phyloP scores from a whole-genome alignment of 306 rosid genomes.

The Pterocarpus santalinus region DNA sequence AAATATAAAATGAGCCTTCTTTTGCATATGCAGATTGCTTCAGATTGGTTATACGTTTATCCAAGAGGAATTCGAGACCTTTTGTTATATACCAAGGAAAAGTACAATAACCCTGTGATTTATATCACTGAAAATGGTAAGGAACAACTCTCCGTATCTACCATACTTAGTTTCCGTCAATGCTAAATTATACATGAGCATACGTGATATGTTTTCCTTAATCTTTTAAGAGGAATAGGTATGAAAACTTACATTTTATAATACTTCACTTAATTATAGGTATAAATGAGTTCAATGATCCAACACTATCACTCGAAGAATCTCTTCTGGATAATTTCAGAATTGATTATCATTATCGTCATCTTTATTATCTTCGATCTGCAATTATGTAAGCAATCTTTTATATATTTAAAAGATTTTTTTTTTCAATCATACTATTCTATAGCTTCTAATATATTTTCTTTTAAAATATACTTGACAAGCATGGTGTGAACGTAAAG shows the following conservation, averaged over 20 bases:
- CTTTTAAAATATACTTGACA: neutral
- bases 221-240: neutral
- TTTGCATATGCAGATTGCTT: conserved; percentile 49
- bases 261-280: conserved; percentile 47
- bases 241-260: no score
- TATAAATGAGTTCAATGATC: conserved; percentile 57
- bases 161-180: neutral
- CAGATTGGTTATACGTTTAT: conserved; percentile 59
- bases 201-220: neutral
- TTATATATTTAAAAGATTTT: neutral
- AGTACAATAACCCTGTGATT: conserved; percentile 61
- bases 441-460: neutral
- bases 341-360: conserved; percentile 57
- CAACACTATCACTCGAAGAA: conserved; percentile 49
- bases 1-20: neutral
- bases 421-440: neutral
- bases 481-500: conserved; percentile 64
- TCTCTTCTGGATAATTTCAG: conserved; percentile 58
- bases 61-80: conserved; percentile 62
- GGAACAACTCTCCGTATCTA: neutral
- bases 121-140: conserved; percentile 78
- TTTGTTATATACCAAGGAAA: conserved; percentile 54
- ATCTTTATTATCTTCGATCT: conserved; percentile 56
- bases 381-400: conserved; percentile 60
- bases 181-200: neutral